Evolutionary conservation across 768 basidiomycete genomes (phyloP), one percentile per base, ranked within the genome.

Genomic region (Trametes sanguinea): DNA sequence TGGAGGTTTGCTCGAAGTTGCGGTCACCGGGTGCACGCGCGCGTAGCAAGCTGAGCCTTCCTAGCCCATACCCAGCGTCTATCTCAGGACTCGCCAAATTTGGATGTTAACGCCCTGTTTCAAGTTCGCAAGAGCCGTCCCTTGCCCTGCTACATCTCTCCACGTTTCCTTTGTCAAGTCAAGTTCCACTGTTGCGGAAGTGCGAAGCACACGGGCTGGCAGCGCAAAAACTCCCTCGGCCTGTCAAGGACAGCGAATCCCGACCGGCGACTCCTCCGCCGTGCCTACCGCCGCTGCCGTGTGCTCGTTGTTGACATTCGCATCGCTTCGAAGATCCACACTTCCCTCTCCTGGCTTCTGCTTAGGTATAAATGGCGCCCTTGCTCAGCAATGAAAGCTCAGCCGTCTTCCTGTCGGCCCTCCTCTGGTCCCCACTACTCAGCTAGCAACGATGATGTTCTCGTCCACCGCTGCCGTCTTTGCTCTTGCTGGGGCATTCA

Each of bases 401-500:
- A 57, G 45, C 37, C 45, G 16, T 40, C 33, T 35, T 46, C 32
- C 30, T 46, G 27, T 6, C 51, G 16, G 11, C 17, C 43, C 57
- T 29, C 57, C 17, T 22, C 22, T 22, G 22, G 22, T 22, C 22
- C 22, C 22, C 22, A 22, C 22, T 22, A 22, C 45, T 17, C n/a
- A 37, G 1, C 50, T 39, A 44, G 48, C 46, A 35, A 60, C 27
- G 35, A 62, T 10, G 22, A 66, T 68, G 65, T 35, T 68, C 47
- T 53, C 57, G 33, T 37, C 56, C n/a, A 29, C 60, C 33, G 45
- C 63, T 37, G 45, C 58, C 33, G 60, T 63, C 22, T n/a, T 66
- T 47, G 32, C 37, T 29, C 47, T 69, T 45, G 51, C 64, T n/a
- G 67, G 59, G 10, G 39, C 43, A 8, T 62, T 62, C 5, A 57